phyloP scores from a whole-genome alignment of 345 rosid genomes.

The Chamaenerion angustifolium region DNA sequence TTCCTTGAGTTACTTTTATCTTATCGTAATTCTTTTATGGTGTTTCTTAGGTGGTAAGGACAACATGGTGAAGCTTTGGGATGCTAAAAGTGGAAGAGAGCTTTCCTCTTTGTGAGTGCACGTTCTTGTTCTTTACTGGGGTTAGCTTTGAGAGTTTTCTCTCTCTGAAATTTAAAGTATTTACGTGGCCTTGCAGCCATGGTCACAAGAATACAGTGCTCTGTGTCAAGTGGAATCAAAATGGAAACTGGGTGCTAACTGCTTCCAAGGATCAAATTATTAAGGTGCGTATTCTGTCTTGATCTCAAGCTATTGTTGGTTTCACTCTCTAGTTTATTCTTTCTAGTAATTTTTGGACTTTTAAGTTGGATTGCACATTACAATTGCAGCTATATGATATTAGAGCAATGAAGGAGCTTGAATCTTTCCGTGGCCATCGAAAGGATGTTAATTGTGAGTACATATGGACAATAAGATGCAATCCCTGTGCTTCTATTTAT shows the following conservation, averaged over 20 bases:
- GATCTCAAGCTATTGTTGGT: not conserved
- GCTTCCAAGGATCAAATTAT: constrained; percentile 94
- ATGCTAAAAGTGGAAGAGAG: constrained; percentile 81
- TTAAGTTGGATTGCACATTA: constrained; percentile 2
- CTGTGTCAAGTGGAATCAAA: constrained; percentile 96
- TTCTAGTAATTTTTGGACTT: not conserved
- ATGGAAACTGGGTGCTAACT: constrained; percentile 96
- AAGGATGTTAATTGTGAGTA: constrained; percentile 91
- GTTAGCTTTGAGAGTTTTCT: not conserved
- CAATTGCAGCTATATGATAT: constrained; percentile 77
- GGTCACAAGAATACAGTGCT: constrained; percentile 97
- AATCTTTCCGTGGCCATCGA: constrained; percentile 88
- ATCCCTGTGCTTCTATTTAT: no score
- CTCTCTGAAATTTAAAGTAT: not conserved
- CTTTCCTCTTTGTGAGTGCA: constrained; percentile 82
- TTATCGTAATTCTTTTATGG: not conserved
- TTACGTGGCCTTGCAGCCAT: constrained; percentile 51
- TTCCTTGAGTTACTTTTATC: not conserved
- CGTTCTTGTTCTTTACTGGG: not conserved
- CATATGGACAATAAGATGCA: not conserved
- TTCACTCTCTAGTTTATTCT: not conserved
- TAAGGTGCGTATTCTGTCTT: constrained; percentile 36
- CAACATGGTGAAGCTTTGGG: constrained; percentile 98
- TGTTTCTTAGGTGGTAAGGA: constrained; percentile 73
- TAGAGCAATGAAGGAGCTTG: constrained; percentile 98